Evolutionary conservation across 2,329 filamentous ascomycete species (phyloP).

Genomic region (Botrytis squamosa): DNA sequence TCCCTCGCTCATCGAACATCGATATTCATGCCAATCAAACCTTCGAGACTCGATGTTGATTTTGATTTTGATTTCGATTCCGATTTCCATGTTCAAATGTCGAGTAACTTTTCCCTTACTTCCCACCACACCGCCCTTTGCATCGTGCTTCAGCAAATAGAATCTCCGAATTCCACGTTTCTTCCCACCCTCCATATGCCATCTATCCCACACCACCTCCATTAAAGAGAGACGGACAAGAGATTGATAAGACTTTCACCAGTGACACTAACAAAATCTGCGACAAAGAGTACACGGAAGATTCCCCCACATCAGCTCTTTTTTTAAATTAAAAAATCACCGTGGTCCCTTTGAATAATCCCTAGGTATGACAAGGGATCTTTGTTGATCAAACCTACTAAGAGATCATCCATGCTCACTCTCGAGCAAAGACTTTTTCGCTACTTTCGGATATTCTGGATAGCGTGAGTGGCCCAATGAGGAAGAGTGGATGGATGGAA

Average conservation of each 20-base stretch:
- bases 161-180: not conserved
- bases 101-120: slow-evolving; percentile 1
- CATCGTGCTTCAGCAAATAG: not conserved
- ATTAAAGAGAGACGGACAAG: not conserved
- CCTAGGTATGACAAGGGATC: not conserved
- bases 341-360: not conserved
- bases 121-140: slow-evolving; percentile 3
- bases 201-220: not conserved
- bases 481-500: not conserved
- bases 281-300: not conserved
- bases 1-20: not conserved
- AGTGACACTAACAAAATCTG: not conserved
- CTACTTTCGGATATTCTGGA: not conserved
- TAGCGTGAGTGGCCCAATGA: not conserved
- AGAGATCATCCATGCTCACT: not conserved
- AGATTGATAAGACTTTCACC: slow-evolving; percentile 1
- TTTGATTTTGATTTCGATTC: not conserved
- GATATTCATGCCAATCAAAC: slow-evolving; percentile 3
- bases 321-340: not conserved
- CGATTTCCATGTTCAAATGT: not conserved
- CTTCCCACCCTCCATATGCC: not conserved
- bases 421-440: not conserved
- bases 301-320: slow-evolving; percentile 9
- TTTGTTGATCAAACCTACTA: slow-evolving; percentile 15
- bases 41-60: not conserved